phyloP scores from a whole-genome alignment of 2,329 filamentous ascomycete species.

The Penicillium sp. region DNA sequence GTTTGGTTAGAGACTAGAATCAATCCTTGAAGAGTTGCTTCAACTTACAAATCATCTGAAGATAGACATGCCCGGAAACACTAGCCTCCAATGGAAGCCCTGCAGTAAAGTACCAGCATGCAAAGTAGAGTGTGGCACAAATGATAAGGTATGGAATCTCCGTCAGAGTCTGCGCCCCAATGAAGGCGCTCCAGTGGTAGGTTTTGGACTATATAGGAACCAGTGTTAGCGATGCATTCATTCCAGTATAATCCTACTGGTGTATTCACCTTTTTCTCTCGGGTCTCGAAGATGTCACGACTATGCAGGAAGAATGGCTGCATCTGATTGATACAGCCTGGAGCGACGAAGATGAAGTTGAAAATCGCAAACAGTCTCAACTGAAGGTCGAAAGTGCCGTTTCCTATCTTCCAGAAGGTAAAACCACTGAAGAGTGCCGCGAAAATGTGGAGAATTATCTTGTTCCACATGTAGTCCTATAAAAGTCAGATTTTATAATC shows the following conservation, averaged over 20 bases:
- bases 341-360: slow-evolving; percentile 63
- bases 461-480: slow-evolving; percentile 48
- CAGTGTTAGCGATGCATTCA: neutral
- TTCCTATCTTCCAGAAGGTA: slow-evolving; percentile 59
- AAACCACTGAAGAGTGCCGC: slow-evolving; percentile 61
- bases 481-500: neutral
- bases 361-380: slow-evolving; percentile 59
- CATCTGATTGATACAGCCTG: slow-evolving; percentile 57
- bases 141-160: slow-evolving; percentile 49
- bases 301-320: slow-evolving; percentile 59
- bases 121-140: slow-evolving; percentile 47
- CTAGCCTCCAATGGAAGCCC: slow-evolving; percentile 41
- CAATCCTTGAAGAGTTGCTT: neutral
- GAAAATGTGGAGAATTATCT: slow-evolving; percentile 52
- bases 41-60: slow-evolving; percentile 40
- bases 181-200: slow-evolving; percentile 60
- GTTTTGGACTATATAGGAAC: slow-evolving; percentile 48
- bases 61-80: slow-evolving; percentile 38
- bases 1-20: neutral
- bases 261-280: slow-evolving; percentile 52
- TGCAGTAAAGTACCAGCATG: slow-evolving; percentile 59
- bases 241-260: neutral
- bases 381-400: slow-evolving; percentile 53
- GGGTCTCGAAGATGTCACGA: slow-evolving; percentile 57
- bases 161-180: slow-evolving; percentile 51